Conservation (phyloP, 495 filamentous ascomycete species). For the Hamigera avellanea region DNA sequence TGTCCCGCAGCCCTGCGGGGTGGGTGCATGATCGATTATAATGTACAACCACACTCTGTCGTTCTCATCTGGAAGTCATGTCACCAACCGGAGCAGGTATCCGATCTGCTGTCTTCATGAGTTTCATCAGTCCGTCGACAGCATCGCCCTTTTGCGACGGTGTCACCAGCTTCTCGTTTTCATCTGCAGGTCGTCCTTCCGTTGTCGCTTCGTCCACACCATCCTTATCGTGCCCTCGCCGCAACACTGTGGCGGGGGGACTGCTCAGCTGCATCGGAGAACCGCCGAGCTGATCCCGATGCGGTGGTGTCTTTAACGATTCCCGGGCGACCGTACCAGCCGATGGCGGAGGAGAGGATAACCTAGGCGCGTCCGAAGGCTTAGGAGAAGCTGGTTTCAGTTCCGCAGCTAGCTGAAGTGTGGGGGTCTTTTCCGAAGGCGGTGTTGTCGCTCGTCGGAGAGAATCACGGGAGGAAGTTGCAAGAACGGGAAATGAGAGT, state of each 20-base stretch:
- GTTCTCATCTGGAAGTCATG: no score
- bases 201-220: constrained; percentile 6
- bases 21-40: no score
- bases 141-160: constrained; percentile 30
- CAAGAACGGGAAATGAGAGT: constrained; percentile 16
- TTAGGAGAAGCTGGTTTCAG: constrained; percentile 10
- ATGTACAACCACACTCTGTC: no score
- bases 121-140: constrained; percentile 29
- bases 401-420: constrained; percentile 11
- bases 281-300: constrained; percentile 13
- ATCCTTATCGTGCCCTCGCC: constrained; percentile 5
- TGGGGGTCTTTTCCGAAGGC: constrained; percentile 10
- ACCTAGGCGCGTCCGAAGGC: constrained; percentile 12
- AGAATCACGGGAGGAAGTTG: constrained; percentile 8
- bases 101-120: constrained; percentile 25
- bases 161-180: constrained; percentile 6
- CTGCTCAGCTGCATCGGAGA: constrained; percentile 31
- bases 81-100: constrained; percentile 12
- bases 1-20: no score
- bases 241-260: constrained; percentile 20
- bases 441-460: constrained; percentile 10
- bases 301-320: constrained; percentile 14
- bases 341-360: constrained; percentile 4
- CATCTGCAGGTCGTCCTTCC: constrained; percentile 1
- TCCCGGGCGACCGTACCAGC: constrained; percentile 5